A percentile compares a stretch with the other conserved stretches of the same genome.
These are phyloP conservation scores for Periglandula ipomoeae DNA, from an alignment of 2,329 filamentous ascomycete genomes.

Conservation along the genomic window DNA sequence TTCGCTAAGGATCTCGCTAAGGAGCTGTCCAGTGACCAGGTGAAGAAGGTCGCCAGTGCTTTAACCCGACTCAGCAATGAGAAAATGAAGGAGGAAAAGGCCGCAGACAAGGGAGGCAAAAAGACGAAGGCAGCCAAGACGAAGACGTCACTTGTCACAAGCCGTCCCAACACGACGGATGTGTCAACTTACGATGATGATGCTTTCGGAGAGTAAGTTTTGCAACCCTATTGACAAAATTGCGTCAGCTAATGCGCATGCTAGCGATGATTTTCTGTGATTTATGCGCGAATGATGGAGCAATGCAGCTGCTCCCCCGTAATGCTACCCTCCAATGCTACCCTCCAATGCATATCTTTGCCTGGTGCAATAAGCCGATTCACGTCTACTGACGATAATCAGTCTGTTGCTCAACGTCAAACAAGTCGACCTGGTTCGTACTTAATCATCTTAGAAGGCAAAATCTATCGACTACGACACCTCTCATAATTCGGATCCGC, in stretches of 20 bases:
- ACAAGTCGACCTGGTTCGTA: neutral
- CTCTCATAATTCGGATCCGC: neutral
- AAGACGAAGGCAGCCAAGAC: constrained; percentile 96
- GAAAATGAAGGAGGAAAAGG: constrained; percentile 98
- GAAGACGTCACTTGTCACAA: constrained; percentile 72
- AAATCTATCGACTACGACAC: neutral
- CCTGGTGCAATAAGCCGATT: neutral
- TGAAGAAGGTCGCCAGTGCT: constrained; percentile 87
- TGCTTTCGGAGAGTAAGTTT: constrained; percentile 70
- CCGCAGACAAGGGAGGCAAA: constrained; percentile 86
- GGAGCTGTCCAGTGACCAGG: constrained; percentile 82
- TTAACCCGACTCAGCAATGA: constrained; percentile 91
- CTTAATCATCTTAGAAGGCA: neutral
- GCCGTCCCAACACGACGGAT: constrained; percentile 54
- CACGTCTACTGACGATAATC: neutral
- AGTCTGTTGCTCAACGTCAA: neutral
- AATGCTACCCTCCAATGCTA: neutral
- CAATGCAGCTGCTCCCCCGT: constrained; percentile 1
- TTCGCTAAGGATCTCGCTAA: constrained; percentile 80
- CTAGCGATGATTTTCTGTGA: constrained; percentile 67
- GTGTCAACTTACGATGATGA: constrained; percentile 73
- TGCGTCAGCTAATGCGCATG: neutral
- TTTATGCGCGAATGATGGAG: constrained; percentile 11
- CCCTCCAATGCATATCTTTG: neutral
- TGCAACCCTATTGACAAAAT: neutral